Percentiles rank a stretch among this genome's conserved stretches.
Conservation (phyloP, 2,329 filamentous ascomycete genomes). For the Coleophoma eucalyptorum region DNA sequence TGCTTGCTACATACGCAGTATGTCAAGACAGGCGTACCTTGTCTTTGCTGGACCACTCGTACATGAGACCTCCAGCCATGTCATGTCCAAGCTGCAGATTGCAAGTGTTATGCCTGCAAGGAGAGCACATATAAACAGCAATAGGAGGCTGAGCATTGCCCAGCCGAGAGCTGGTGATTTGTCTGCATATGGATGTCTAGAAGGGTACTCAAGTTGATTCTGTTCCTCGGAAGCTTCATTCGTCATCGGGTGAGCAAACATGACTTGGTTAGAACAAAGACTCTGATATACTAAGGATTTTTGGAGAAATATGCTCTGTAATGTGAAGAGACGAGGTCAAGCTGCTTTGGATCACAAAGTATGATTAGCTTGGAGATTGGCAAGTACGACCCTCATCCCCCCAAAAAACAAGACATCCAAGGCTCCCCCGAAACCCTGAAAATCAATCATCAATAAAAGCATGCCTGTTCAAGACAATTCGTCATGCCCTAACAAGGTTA, state of each 20-base stretch:
- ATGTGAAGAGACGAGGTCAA: not conserved
- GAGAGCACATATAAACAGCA: conserved; percentile 15
- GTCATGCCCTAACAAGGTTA: too few relatives aligned
- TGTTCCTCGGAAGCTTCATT: not conserved
- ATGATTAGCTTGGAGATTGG: too few relatives aligned
- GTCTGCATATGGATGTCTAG: conserved; percentile 1
- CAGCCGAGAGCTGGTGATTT: too few relatives aligned
- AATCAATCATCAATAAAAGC: too few relatives aligned
- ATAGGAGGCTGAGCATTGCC: conserved; percentile 5
- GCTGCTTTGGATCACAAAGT: too few relatives aligned
- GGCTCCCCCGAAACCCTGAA: too few relatives aligned
- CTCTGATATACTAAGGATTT: not conserved
- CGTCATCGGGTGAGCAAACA: not conserved
- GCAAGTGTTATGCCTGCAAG: conserved; percentile 21
- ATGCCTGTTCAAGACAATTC: too few relatives aligned
- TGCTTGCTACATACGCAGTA: not conserved
- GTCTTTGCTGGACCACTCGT: conserved; percentile 13
- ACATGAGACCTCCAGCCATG: conserved; percentile 16
- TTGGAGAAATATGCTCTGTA: not conserved
- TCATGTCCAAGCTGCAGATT: conserved; percentile 19
- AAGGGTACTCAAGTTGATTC: not conserved
- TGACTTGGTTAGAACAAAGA: not conserved
- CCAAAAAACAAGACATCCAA: too few relatives aligned
- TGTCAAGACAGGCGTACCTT: conserved; percentile 11
- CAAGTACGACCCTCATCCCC: too few relatives aligned